Conservation (phyloP, 495 filamentous ascomycete species). For the Pyronema domesticum region DNA sequence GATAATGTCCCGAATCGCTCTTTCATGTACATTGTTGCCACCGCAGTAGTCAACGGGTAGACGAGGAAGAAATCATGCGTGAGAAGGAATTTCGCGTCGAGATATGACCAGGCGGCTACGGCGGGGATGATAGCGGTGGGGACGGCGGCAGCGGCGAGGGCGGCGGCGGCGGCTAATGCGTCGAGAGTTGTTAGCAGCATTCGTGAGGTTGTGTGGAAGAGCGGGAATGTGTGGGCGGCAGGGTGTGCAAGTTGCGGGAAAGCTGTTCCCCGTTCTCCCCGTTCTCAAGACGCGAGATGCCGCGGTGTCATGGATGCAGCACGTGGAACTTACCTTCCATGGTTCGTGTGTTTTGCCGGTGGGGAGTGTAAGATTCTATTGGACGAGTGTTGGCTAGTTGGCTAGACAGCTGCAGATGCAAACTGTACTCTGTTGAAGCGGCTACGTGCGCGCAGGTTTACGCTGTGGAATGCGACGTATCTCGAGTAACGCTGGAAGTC, state of each 20-base stretch:
- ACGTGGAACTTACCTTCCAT: neutral
- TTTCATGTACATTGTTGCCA: slow-evolving; percentile 27
- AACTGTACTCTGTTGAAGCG: too few species aligned
- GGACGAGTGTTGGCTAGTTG: too few species aligned
- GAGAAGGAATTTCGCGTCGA: slow-evolving; percentile 55
- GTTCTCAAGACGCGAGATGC: neutral
- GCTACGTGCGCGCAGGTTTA: too few species aligned
- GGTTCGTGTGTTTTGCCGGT: neutral
- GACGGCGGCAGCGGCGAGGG: neutral
- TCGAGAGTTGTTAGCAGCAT: neutral
- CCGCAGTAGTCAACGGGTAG: slow-evolving; percentile 29
- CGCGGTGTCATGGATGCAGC: neutral
- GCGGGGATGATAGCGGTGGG: slow-evolving; percentile 7
- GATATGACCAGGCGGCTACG: slow-evolving; percentile 54
- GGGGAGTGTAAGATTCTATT: too few species aligned
- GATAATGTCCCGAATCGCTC: slow-evolving; percentile 45
- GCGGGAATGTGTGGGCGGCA: neutral
- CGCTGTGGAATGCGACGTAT: too few species aligned
- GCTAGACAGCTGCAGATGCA: too few species aligned
- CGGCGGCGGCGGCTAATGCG: neutral
- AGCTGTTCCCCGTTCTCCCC: neutral
- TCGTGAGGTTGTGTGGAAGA: neutral
- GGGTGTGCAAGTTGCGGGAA: neutral
- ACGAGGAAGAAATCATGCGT: slow-evolving; percentile 48
- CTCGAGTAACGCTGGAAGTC: too few species aligned